Evolutionary conservation across 2,329 filamentous ascomycete species (phyloP), one percentile per base, ranked within the genome.

Genomic region (Beauveria scarabaeidicola): DNA sequence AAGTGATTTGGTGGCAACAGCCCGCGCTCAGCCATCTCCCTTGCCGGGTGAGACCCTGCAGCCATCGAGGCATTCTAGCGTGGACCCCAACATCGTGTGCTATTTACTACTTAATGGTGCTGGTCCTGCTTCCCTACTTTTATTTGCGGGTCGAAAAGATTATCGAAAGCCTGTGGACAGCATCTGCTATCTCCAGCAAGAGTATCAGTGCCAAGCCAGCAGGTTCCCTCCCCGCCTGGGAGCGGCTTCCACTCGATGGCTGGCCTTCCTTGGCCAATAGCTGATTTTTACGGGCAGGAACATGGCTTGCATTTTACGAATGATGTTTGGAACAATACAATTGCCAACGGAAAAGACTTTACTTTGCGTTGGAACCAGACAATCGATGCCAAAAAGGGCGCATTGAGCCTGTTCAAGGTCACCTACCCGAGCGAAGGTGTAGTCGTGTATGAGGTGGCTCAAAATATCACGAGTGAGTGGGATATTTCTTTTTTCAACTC

Each of bases 261-360:
- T 51, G 60, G 63, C 52, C 59, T 59, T 52, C 61, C 62, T 44
- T 53, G 61, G 54, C 60, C 56, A 52, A 57, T 54, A 9, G 53
- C 61, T 47, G 53, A 59, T 41, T 57, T 60, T 48, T 62, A 63
- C 48, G 47, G 58, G n/a, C 62, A 61, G n/a, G 66, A 64, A 47
- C 64, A 69, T 44, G 67, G 69, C 46, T 63, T 72, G 25, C 68
- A 62, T 9, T 73, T 72, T 55, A 62, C 68, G 23, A 73, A 72
- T 58, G 65, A 69, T 36, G 64, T 68, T 19, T 73, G 70, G 69
- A 73, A 73, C 64, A 67, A 68, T 17, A 73, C 66, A 59, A 71
- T 72, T 11, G 64, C 67, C 29, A 72, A 71, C 50, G 69, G 66
- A n/a, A 61, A 66, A 32, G 60, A 61, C 1, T 69, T 70, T 57